A percentile compares a stretch with the other conserved stretches of the same genome.
phyloP scores from a whole-genome alignment of 257 asterid genomes.

The Capsicum rhomboideum region DNA sequence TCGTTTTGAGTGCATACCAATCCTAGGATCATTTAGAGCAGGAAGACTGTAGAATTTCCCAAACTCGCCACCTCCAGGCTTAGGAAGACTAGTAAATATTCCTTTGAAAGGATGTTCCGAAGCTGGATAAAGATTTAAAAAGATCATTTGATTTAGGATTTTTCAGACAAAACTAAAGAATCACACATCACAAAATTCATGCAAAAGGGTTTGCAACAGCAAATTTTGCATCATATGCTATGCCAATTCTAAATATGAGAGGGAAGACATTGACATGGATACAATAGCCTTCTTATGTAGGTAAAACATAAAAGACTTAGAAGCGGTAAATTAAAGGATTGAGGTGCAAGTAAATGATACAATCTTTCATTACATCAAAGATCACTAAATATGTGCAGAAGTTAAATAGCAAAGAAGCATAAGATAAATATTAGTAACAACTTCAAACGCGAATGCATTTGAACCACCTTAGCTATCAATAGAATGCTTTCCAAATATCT shows the following conservation, averaged over 20 bases:
- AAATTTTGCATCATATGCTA: neutral
- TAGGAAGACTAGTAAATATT: slow-evolving; percentile 66
- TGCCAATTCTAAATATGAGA: neutral
- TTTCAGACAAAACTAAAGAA: neutral
- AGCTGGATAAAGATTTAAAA: slow-evolving; percentile 34
- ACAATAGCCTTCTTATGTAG: neutral
- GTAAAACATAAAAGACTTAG: neutral
- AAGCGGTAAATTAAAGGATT: no score
- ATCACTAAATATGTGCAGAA: neutral
- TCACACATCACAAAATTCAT: neutral
- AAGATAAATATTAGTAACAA: neutral
- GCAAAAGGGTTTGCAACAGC: neutral
- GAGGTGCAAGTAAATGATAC: neutral
- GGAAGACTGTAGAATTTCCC: slow-evolving; percentile 88
- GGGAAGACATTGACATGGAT: neutral
- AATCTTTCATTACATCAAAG: neutral
- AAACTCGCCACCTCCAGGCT: slow-evolving; percentile 83
- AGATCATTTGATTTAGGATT: neutral
- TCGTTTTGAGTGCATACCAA: slow-evolving; percentile 36
- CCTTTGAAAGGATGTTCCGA: slow-evolving; percentile 60
- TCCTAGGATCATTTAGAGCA: slow-evolving; percentile 79
- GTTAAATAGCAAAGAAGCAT: neutral
- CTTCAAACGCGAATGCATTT: neutral
- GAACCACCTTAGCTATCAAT: neutral
- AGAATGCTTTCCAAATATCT: neutral